phyloP scores from a whole-genome alignment of 192 early-diverging fungal species.

The Coemansia furcata region DNA sequence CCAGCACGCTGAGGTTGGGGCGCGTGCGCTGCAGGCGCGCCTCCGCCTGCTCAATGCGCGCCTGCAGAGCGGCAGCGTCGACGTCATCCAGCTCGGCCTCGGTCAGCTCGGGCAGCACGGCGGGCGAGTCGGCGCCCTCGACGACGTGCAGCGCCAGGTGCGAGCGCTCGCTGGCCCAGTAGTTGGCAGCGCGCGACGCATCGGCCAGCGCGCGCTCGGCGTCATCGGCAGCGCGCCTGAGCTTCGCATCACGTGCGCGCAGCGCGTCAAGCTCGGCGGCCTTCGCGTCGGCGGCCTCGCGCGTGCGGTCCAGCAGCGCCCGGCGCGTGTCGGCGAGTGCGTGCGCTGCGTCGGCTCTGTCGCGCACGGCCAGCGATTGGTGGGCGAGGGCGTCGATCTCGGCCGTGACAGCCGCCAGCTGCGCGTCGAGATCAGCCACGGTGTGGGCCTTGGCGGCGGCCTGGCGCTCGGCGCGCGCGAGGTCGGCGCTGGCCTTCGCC shows the following conservation, averaged over 20 bases:
- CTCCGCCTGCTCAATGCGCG: constrained; percentile 70
- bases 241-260: constrained; percentile 65
- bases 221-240: constrained; percentile 68
- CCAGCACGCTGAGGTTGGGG: constrained; percentile 85
- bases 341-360: constrained; percentile 42
- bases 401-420: constrained; percentile 61
- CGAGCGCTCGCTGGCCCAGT: constrained; percentile 61
- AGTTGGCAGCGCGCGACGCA: constrained; percentile 43
- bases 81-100: constrained; percentile 65
- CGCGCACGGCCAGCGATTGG: constrained; percentile 51
- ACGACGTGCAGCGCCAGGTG: constrained; percentile 57
- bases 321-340: constrained; percentile 63
- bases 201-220: constrained; percentile 58
- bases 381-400: constrained; percentile 59
- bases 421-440: constrained; percentile 60
- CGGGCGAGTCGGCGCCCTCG: neutral
- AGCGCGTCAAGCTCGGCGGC: constrained; percentile 63
- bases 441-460: constrained; percentile 67
- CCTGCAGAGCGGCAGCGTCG: constrained; percentile 63
- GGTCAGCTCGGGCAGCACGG: constrained; percentile 54
- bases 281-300: constrained; percentile 66
- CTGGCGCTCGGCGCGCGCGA: constrained; percentile 64
- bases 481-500: constrained; percentile 71
- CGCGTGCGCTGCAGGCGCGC: constrained; percentile 56
- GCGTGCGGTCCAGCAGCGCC: constrained; percentile 63